phyloP scores from a whole-genome alignment of 2,329 filamentous ascomycete species.

The Pleomassaria siparia region DNA sequence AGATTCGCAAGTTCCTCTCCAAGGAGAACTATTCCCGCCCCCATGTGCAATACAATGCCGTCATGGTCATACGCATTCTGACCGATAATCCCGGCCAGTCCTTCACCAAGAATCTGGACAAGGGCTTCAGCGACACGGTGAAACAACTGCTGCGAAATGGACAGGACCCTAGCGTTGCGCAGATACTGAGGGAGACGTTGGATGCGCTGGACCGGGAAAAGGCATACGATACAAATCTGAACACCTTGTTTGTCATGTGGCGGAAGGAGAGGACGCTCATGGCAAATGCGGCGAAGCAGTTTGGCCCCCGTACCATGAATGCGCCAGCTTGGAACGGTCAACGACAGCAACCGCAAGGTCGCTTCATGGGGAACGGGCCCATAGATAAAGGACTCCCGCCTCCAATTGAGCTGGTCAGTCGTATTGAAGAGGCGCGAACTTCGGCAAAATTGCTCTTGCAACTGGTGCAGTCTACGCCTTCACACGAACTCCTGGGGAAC shows the following conservation, averaged over 20 bases:
- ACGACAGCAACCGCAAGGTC: constrained; percentile 20
- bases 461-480: constrained; percentile 81
- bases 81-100: constrained; percentile 86
- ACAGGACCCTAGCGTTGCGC: constrained; percentile 74
- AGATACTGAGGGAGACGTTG: constrained; percentile 85
- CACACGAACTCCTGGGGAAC: constrained; percentile 72
- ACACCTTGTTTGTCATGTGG: constrained; percentile 81
- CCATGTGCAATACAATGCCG: constrained; percentile 87
- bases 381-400: constrained; percentile 54
- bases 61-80: constrained; percentile 93
- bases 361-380: constrained; percentile 23
- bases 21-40: constrained; percentile 67
- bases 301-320: constrained; percentile 46
- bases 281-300: constrained; percentile 41
- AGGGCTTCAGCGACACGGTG: constrained; percentile 75
- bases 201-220: constrained; percentile 75
- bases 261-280: constrained; percentile 68
- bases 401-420: constrained; percentile 74
- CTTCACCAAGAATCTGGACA: constrained; percentile 89
- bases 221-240: constrained; percentile 71
- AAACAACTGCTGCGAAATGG: constrained; percentile 74
- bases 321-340: constrained; percentile 45
- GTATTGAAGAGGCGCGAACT: constrained; percentile 86
- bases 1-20: constrained; percentile 80
- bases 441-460: constrained; percentile 92